phyloP scores from a whole-genome alignment of 495 filamentous ascomycete genomes.

The Ramalina peruviana region DNA sequence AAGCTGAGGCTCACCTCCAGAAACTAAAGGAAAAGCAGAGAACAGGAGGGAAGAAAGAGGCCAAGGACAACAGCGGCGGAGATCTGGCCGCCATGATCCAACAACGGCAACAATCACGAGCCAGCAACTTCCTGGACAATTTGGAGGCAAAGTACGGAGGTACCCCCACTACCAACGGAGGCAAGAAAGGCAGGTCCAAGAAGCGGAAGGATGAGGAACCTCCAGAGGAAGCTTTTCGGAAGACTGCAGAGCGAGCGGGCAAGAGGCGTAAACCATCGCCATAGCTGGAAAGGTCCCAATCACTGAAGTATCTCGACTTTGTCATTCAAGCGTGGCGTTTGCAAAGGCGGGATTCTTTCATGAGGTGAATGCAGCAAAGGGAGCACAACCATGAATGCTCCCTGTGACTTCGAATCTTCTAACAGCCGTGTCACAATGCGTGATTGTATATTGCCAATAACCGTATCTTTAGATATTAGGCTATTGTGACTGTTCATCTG shows the following conservation, averaged over 20 bases:
- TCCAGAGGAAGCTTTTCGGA: constrained; percentile 55
- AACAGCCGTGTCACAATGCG: too few relatives aligned
- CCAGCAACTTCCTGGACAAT: constrained; percentile 44
- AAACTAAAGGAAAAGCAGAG: constrained; percentile 42
- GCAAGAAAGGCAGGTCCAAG: constrained; percentile 19
- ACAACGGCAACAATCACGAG: constrained; percentile 35
- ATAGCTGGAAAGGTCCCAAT: not conserved
- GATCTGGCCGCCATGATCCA: constrained; percentile 47
- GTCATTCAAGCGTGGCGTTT: too few relatives aligned
- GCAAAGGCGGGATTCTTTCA: too few relatives aligned
- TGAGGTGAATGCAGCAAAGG: too few relatives aligned
- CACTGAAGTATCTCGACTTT: too few relatives aligned
- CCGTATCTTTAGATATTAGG: too few relatives aligned
- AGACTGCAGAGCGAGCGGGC: constrained; percentile 27
- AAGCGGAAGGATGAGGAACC: constrained; percentile 37
- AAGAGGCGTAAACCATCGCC: constrained; percentile 2
- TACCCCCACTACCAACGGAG: constrained; percentile 17
- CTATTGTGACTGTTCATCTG: too few relatives aligned
- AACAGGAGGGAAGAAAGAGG: constrained; percentile 19
- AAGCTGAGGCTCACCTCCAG: constrained; percentile 59
- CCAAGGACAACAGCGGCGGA: constrained; percentile 14
- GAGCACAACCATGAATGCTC: too few relatives aligned
- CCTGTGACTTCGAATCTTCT: too few relatives aligned
- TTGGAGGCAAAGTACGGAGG: constrained; percentile 62
- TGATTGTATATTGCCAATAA: too few relatives aligned